Conservation (phyloP, 177 flowering plant species). For the Vitis hybrid region DNA sequence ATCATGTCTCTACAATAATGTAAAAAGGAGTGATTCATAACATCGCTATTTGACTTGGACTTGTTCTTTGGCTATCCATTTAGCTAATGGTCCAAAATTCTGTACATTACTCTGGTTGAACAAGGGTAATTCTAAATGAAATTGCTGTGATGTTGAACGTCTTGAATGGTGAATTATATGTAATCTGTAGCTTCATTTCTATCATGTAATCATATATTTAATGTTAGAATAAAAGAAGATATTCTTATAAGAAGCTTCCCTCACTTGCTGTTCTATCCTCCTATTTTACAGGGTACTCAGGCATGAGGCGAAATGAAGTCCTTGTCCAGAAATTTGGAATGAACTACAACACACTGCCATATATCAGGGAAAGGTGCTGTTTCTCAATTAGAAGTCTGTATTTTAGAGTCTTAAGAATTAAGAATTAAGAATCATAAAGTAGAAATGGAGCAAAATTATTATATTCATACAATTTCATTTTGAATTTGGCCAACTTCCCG, state of each 20-base stretch:
- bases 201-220: too few relatives aligned
- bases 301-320: neutral
- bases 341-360: neutral
- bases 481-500: neutral
- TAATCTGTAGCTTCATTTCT: neutral
- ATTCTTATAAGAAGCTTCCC: neutral
- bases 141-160: too few relatives aligned
- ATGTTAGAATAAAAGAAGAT: neutral
- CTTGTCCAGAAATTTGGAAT: neutral
- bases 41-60: too few relatives aligned
- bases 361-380: too few relatives aligned
- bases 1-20: too few relatives aligned
- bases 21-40: too few relatives aligned
- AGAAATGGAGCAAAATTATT: neutral
- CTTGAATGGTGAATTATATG: neutral
- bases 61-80: too few relatives aligned
- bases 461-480: neutral
- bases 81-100: too few relatives aligned
- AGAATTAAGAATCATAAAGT: neutral
- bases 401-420: neutral
- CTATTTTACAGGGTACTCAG: neutral
- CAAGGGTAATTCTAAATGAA: too few relatives aligned
- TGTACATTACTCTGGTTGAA: too few relatives aligned
- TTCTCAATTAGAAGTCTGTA: neutral
- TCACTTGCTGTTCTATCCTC: neutral